Conservation (phyloP, 257 asterid genomes). For the Forsythia suspensa region DNA sequence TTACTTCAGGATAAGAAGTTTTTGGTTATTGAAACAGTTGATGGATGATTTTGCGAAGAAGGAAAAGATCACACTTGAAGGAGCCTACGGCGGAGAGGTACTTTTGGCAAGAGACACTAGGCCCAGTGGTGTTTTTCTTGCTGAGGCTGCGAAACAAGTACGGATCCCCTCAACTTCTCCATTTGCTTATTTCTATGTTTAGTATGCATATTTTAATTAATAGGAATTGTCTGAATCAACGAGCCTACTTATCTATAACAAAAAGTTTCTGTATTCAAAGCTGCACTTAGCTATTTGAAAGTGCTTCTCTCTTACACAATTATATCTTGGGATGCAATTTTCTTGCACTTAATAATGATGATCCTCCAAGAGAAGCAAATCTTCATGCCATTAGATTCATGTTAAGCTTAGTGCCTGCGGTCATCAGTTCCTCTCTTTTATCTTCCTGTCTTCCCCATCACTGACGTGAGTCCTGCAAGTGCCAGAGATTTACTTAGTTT, state of each 20-base stretch:
- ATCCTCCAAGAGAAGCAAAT: constrained; percentile 3
- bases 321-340: neutral
- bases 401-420: neutral
- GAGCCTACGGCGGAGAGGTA: constrained; percentile 46
- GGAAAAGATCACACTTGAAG: constrained; percentile 61
- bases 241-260: neutral
- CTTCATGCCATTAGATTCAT: neutral
- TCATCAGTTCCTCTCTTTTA: constrained; percentile 1
- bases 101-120: constrained; percentile 88
- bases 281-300: constrained; percentile 15
- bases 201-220: neutral
- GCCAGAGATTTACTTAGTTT: constrained; percentile 1
- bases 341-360: neutral
- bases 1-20: constrained; percentile 7
- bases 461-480: neutral
- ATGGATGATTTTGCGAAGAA: constrained; percentile 61
- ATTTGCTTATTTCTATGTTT: neutral
- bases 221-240: neutral
- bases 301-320: constrained; percentile 7
- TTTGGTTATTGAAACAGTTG: constrained; percentile 49
- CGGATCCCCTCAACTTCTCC: constrained; percentile 18
- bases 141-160: constrained; percentile 81
- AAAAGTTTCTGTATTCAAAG: constrained; percentile 11
- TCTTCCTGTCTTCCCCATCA: constrained; percentile 7
- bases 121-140: constrained; percentile 82